These are phyloP conservation scores for Boletus bicolor DNA, from an alignment of 768 basidiomycete species.

Conservation along the genomic window DNA sequence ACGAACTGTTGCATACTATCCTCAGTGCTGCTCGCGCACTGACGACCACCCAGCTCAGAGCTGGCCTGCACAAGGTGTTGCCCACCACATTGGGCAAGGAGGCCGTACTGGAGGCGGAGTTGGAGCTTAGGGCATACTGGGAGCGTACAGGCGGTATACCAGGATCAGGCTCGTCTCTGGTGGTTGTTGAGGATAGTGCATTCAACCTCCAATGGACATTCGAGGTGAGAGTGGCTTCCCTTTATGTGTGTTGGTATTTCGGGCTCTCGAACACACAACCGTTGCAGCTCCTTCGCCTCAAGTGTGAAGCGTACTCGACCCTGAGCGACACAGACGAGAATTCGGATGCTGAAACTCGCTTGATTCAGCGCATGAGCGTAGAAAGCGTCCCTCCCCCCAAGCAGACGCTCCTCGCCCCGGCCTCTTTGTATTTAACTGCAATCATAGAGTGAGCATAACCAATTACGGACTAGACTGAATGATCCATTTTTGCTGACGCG, in stretches of 20 bases:
- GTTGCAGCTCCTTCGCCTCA: conserved; percentile 68
- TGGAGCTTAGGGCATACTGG: conserved; percentile 88
- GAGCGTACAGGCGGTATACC: conserved; percentile 56
- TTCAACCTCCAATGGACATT: conserved; percentile 75
- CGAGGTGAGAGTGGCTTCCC: conserved; percentile 47
- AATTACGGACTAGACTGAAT: conserved; percentile 14
- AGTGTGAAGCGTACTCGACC: conserved; percentile 86
- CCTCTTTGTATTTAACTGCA: conserved; percentile 86
- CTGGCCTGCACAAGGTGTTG: conserved; percentile 65
- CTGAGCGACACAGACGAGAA: conserved; percentile 81
- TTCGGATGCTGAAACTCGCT: conserved; percentile 54
- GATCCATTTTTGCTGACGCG: conserved; percentile 27
- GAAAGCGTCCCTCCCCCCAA: conserved; percentile 51
- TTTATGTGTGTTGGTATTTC: background rate
- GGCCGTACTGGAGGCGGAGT: conserved; percentile 87
- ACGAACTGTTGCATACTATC: conserved; percentile 78
- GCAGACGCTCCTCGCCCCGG: conserved; percentile 65
- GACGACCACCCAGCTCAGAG: conserved; percentile 68
- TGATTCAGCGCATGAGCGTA: conserved; percentile 58
- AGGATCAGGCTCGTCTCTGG: conserved; percentile 25
- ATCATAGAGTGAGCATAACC: conserved; percentile 77
- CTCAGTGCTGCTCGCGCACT: conserved; percentile 66
- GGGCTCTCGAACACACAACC: conserved; percentile 7
- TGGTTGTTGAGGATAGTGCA: conserved; percentile 47
- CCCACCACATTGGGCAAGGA: conserved; percentile 87